Percentiles rank a stretch among this genome's conserved stretches.
phyloP scores from a whole-genome alignment of 2,329 filamentous ascomycete species.

The Aspergillus fischeri region DNA sequence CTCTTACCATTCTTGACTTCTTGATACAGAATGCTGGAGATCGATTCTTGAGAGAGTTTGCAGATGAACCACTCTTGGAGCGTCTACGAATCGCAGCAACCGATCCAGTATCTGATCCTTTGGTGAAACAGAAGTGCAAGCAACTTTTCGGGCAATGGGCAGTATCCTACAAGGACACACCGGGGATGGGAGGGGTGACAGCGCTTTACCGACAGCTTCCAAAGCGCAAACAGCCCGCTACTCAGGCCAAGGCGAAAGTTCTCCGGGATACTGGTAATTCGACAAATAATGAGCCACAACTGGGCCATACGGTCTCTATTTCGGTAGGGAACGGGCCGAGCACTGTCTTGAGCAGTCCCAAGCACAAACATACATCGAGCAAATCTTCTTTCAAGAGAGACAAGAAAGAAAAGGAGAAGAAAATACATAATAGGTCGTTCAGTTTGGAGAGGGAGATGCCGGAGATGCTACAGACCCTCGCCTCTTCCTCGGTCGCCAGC shows the following conservation, averaged over 20 bases:
- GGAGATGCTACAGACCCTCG: slow-evolving; percentile 81
- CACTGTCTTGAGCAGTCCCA: slow-evolving; percentile 34
- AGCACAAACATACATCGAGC: slow-evolving; percentile 36
- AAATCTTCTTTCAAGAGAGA: slow-evolving; percentile 41
- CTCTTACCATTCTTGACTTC: slow-evolving; percentile 83
- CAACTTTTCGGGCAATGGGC: slow-evolving; percentile 86
- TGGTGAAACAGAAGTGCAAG: slow-evolving; percentile 85
- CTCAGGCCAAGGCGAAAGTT: slow-evolving; percentile 75
- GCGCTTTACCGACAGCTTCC: slow-evolving; percentile 69
- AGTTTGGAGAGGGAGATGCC: slow-evolving; percentile 84
- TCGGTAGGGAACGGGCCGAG: slow-evolving; percentile 35
- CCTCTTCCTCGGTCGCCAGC: slow-evolving; percentile 82
- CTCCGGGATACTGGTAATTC: slow-evolving; percentile 69
- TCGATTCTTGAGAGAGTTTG: slow-evolving; percentile 80
- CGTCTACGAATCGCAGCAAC: slow-evolving; percentile 83
- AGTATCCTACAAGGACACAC: slow-evolving; percentile 70
- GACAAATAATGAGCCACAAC: slow-evolving; percentile 21
- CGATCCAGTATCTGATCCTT: slow-evolving; percentile 75
- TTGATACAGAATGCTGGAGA: slow-evolving; percentile 91
- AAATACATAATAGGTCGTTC: slow-evolving; percentile 59
- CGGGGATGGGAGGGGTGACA: slow-evolving; percentile 76
- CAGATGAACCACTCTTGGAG: slow-evolving; percentile 87
- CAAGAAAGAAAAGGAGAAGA: slow-evolving; percentile 48
- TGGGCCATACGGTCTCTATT: slow-evolving; percentile 39
- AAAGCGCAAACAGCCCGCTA: slow-evolving; percentile 65